phyloP scores from a whole-genome alignment of 306 rosid genomes.

The Vigna hirtella region DNA sequence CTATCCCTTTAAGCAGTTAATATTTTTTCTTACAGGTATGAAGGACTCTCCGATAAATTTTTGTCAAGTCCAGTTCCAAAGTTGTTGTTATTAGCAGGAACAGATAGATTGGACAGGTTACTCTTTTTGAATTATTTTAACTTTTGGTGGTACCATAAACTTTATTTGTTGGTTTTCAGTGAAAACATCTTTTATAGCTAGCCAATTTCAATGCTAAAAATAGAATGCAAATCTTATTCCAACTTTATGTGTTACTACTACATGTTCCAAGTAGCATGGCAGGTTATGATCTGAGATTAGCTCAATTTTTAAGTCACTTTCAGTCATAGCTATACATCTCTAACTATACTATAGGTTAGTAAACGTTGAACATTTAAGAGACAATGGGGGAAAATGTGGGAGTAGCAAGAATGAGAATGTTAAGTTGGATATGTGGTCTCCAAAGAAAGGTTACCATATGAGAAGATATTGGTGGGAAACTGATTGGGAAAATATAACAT shows the following conservation, averaged over 20 bases:
- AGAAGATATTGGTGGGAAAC: background rate
- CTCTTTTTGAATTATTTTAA: constrained; percentile 30
- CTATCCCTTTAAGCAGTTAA: constrained; percentile 26
- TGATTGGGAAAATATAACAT: background rate
- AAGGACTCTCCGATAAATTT: constrained; percentile 94
- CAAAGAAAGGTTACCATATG: background rate
- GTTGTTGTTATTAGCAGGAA: constrained; percentile 91
- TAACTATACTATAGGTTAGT: background rate
- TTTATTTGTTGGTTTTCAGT: constrained; percentile 21
- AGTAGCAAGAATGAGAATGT: background rate
- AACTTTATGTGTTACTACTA: constrained; percentile 1
- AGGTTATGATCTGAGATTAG: constrained; percentile 25
- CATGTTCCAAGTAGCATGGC: background rate
- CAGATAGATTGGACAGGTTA: constrained; percentile 97
- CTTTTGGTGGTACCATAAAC: constrained; percentile 12
- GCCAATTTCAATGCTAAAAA: constrained; percentile 28
- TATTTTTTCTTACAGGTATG: constrained; percentile 74
- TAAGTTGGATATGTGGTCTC: background rate
- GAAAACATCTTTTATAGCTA: constrained; percentile 7
- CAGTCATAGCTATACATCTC: background rate
- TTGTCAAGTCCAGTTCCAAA: constrained; percentile 85
- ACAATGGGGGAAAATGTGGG: background rate
- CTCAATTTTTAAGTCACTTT: constrained; percentile 10
- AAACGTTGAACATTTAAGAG: background rate
- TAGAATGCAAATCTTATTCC: constrained; percentile 15